Evolutionary conservation across 345 rosid genomes (phyloP).

Genomic region (Citrus sinensis): DVS_A1.0 CM039162.1:32287501-32288000

Average conservation of each 20-base stretch:
- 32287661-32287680: neutral
- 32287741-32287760: constrained; percentile 65
- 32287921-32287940: neutral
- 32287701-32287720: neutral
- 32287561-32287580: neutral
- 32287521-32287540: neutral
- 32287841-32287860: constrained; percentile 20
- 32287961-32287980: constrained; percentile 60
- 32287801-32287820: constrained; percentile 54
- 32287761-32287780: constrained; percentile 71
- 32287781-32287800: constrained; percentile 55
- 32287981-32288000: constrained; percentile 57
- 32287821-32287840: constrained; percentile 69
- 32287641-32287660: neutral
- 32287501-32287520: neutral
- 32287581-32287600: neutral
- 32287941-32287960: neutral
- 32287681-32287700: neutral
- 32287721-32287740: neutral
- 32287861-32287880: neutral
- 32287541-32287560: neutral
- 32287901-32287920: neutral
- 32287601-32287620: neutral
- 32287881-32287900: neutral
- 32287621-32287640: neutral